A percentile compares a stretch with the other conserved stretches of the same genome.
Conservation (phyloP, 2,329 filamentous ascomycete species). For the Aspergillus sp. region DNA sequence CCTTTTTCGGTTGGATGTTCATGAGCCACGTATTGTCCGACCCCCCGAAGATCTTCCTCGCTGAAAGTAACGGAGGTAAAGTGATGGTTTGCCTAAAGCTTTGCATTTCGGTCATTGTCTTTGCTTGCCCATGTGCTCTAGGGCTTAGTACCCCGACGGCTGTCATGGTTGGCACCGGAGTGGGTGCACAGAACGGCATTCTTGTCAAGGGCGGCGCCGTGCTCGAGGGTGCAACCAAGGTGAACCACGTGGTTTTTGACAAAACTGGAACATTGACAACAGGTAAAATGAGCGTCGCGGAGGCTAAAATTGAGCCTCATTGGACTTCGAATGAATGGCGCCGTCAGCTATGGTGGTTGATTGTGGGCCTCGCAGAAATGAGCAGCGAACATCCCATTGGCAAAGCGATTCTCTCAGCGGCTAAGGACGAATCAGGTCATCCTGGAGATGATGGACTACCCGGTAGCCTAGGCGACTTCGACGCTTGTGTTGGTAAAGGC, state of each 20-base stretch:
- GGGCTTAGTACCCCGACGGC: constrained; percentile 93
- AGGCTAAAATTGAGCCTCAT: constrained; percentile 57
- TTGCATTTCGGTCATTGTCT: constrained; percentile 97
- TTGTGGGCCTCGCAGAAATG: constrained; percentile 92
- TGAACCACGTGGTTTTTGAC: constrained; percentile 86
- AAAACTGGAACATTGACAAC: constrained; percentile 95
- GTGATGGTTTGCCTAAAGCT: constrained; percentile 96
- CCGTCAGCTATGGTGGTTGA: constrained; percentile 84
- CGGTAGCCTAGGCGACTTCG: constrained; percentile 80
- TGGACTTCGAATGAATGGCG: constrained; percentile 69
- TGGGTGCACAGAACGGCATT: constrained; percentile 92
- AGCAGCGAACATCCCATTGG: constrained; percentile 94
- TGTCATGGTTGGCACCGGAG: constrained; percentile 98
- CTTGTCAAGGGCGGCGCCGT: constrained; percentile 96
- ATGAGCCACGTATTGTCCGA: constrained; percentile 78
- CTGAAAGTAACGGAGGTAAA: constrained; percentile 77
- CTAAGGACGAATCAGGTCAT: constrained; percentile 70
- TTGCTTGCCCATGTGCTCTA: constrained; percentile 95
- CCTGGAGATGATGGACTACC: constrained; percentile 69
- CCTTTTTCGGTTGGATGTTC: constrained; percentile 91
- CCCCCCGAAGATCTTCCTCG: constrained; percentile 83
- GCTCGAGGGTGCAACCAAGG: constrained; percentile 81
- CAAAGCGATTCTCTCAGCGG: constrained; percentile 73
- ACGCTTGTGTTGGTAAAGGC: constrained; percentile 76
- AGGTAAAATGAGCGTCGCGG: constrained; percentile 90